Conservation (phyloP, 2,329 filamentous ascomycete genomes). For the Ascochyta pisi region DNA sequence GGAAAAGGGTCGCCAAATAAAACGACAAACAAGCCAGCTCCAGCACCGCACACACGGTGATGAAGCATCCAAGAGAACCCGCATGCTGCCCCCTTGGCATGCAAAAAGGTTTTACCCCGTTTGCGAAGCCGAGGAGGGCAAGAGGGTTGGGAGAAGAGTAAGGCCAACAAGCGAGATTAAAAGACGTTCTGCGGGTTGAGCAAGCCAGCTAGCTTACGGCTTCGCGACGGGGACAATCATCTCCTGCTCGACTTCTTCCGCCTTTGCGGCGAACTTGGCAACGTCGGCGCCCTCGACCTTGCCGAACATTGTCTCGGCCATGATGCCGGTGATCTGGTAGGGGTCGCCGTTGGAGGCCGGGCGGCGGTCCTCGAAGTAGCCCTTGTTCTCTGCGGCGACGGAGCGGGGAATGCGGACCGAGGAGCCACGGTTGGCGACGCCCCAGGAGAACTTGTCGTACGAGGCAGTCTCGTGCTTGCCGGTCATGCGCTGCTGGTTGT, state of each 20-base stretch:
- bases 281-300: constrained; percentile 59
- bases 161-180: constrained; percentile 13
- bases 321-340: constrained; percentile 83
- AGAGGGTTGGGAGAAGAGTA: not conserved
- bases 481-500: constrained; percentile 92
- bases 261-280: constrained; percentile 48
- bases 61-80: not conserved
- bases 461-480: constrained; percentile 92
- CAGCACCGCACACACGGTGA: not conserved
- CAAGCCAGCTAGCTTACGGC: constrained; percentile 26
- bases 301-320: constrained; percentile 72
- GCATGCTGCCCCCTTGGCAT: not conserved
- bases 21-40: constrained; percentile 1
- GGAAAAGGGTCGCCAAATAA: constrained; percentile 2
- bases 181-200: not conserved
- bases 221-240: constrained; percentile 39
- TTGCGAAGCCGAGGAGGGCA: not conserved
- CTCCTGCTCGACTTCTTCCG: constrained; percentile 45
- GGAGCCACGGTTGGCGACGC: constrained; percentile 93
- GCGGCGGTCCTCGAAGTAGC: constrained; percentile 81
- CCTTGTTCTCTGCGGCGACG: constrained; percentile 84
- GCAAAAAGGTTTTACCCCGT: constrained; percentile 1
- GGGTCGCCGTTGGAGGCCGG: constrained; percentile 84
- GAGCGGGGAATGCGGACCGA: constrained; percentile 92
- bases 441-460: constrained; percentile 93